These are phyloP conservation scores for Cutaneotrichosporon cyanovorans DNA, from an alignment of 1,284 basidiomycete species.

Conservation along the genomic window DNA sequence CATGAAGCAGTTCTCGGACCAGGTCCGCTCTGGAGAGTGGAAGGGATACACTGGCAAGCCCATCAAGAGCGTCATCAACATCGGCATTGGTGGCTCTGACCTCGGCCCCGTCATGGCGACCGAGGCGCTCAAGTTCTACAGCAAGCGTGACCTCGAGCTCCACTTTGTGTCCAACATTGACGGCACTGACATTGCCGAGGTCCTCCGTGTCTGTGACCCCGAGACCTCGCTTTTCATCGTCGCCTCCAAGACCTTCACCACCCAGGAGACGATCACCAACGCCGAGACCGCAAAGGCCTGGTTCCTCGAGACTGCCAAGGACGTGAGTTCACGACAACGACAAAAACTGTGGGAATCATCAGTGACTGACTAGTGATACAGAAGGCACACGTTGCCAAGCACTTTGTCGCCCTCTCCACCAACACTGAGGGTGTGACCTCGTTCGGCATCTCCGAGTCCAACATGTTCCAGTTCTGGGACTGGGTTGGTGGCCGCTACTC, in stretches of 20 bases:
- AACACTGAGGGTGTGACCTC: constrained; percentile 88
- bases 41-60: constrained; percentile 95
- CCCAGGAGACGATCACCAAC: constrained; percentile 99
- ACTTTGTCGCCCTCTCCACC: constrained; percentile 96
- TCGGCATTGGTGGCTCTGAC: constrained; percentile 97
- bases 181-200: constrained; percentile 93
- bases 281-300: constrained; percentile 87
- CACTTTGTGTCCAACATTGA: constrained; percentile 98
- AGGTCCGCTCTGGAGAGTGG: constrained; percentile 78
- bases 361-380: too few relatives aligned
- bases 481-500: constrained; percentile 99
- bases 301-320: constrained; percentile 80
- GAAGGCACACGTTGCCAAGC: constrained; percentile 90
- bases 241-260: constrained; percentile 97
- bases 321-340: constrained; percentile 46
- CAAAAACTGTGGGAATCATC: neutral
- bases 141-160: constrained; percentile 76
- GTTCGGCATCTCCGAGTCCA: constrained; percentile 86
- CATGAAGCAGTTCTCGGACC: constrained; percentile 82
- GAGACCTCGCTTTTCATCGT: constrained; percentile 97
- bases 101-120: constrained; percentile 98
- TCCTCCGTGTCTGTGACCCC: constrained; percentile 70
- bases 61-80: constrained; percentile 94
- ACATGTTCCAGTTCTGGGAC: constrained; percentile 99
- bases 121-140: constrained; percentile 90